phyloP scores from a whole-genome alignment of 495 filamentous ascomycete genomes.

The Jackrogersella minutella region DNA sequence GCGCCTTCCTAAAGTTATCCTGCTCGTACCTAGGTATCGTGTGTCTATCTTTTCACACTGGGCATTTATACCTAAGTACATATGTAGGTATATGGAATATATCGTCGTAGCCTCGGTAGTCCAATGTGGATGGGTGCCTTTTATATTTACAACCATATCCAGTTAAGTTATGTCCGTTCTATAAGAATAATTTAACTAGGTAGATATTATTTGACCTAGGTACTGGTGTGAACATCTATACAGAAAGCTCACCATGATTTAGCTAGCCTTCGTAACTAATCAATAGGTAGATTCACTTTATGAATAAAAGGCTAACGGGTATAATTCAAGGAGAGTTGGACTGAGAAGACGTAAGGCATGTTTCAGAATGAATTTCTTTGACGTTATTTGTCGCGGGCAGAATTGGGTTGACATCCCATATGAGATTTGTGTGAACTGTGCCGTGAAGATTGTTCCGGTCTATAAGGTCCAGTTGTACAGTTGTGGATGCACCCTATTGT shows the following conservation, averaged over 20 bases:
- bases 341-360: background rate
- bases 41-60: too few relatives aligned
- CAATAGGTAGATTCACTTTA: too few relatives aligned
- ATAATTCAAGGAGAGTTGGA: background rate
- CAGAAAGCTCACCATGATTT: background rate
- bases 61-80: too few relatives aligned
- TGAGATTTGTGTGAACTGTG: conserved; percentile 16
- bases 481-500: conserved; percentile 13
- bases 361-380: background rate
- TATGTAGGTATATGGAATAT: too few relatives aligned
- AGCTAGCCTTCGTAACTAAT: background rate
- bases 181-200: background rate
- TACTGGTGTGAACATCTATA: background rate
- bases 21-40: too few relatives aligned
- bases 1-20: background rate
- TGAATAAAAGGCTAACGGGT: background rate
- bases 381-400: background rate
- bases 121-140: too few relatives aligned
- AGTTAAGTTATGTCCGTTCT: too few relatives aligned
- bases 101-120: too few relatives aligned
- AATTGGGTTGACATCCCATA: background rate
- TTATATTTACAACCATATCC: too few relatives aligned
- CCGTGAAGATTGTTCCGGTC: conserved; percentile 21
- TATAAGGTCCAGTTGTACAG: conserved; percentile 31
- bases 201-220: background rate